Evolutionary conservation across 2,329 filamentous ascomycete species (phyloP).

Genomic region (Fusarium camptoceras): DNA sequence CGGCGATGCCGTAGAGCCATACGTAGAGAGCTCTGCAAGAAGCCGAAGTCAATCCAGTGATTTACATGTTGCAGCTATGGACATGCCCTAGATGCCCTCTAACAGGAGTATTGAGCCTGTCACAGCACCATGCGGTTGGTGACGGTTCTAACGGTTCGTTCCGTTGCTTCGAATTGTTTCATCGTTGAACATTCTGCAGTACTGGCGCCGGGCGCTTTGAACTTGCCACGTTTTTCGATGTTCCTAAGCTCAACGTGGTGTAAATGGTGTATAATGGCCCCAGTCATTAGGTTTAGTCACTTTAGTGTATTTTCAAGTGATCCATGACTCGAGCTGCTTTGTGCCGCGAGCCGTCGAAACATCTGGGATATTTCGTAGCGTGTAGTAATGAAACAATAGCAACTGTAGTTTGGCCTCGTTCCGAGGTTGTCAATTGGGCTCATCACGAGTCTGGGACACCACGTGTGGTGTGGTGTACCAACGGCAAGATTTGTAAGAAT

Average conservation of each 20-base stretch:
- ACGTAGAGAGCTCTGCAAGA: background rate
- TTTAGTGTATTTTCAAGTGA: conserved; percentile 11
- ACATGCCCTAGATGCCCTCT: background rate
- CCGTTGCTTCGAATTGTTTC: conserved; percentile 13
- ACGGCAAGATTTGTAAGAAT: conserved; percentile 20
- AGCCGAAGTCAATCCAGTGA: background rate
- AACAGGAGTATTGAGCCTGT: conserved; percentile 4
- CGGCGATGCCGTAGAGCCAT: conserved; percentile 5
- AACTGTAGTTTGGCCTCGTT: background rate
- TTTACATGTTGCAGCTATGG: background rate
- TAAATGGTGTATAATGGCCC: background rate
- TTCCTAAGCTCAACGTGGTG: background rate
- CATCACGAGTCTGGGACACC: background rate
- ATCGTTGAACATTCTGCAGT: conserved; percentile 1
- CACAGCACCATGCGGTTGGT: conserved; percentile 13
- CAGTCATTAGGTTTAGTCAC: background rate
- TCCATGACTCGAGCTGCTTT: conserved; percentile 10
- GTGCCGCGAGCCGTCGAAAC: background rate
- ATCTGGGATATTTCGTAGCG: background rate
- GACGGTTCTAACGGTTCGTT: conserved; percentile 24
- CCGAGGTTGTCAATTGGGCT: conserved; percentile 12
- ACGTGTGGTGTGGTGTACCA: conserved; percentile 19
- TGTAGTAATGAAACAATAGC: conserved; percentile 4
- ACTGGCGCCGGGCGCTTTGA: background rate
- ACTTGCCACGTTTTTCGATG: background rate